Evolutionary conservation across 148 eudicot genomes (phyloP), one percentile per base, ranked within the genome.

Genomic region (Fallopia convolvulus): DNA sequence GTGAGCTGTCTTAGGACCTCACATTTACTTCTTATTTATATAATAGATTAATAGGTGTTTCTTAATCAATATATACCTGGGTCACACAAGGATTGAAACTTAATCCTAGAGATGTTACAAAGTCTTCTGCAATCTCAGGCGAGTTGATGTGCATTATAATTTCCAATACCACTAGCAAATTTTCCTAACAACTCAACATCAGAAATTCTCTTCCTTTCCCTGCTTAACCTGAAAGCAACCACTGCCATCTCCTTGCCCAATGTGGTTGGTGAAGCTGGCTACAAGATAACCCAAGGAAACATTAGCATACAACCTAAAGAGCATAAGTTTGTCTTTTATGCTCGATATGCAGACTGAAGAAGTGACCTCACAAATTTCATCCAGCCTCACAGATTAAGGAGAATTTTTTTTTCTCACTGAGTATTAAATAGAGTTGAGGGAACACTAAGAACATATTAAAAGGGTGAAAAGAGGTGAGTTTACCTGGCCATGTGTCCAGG

Each of bases 401-500:
- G 41, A 33, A 68, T n/a, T 9, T 10, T n/a, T 30, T 5, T 4
- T 56, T 56, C 14, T 60, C 13, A 40, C 46, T 42, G 46, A 4
- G 5, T 42, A 42, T 42, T 42, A 42, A 5, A 42, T 42, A 32
- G 47, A 42, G 46, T 1, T 56, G 26, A 7, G 2, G 17, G 23
- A 56, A 5, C 30, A 56, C 5, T 56, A 56, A n/a, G 63, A 56
- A 4, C 30, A 56, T 56, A 20, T 56, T n/a, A 5, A 56, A 56
- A 20, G 63, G 8, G 30, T n/a, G 7, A 56, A 56, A 56, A 56
- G 5, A 56, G 26, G 63, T 56, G 36, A 26, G 33, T 61, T 26
- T 85, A 91, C 97, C 94, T 95, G 99, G 73, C 99, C 99, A 84
- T 95, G 99, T 76, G 99, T 95, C 79, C 97, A 94, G 81, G 99